Base-by-base conservation (phyloP, 2,329 filamentous ascomycete species). In the Aspergillus glaucus region DNA sequence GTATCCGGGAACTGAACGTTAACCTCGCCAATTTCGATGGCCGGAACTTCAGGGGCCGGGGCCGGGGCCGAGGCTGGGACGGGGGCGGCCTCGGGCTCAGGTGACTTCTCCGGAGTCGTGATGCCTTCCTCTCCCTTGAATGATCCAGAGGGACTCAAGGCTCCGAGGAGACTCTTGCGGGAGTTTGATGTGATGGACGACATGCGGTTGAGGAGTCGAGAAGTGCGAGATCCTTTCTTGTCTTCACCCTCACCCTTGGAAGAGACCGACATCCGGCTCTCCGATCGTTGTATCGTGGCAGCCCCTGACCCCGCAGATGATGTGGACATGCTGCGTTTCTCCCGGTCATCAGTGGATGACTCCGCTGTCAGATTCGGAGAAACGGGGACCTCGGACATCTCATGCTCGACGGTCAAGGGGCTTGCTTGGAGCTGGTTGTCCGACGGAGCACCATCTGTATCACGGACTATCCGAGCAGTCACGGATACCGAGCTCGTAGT, bases 1-100 rank as follows among this genome's bases (percentile, higher is more conserved):
- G 89, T 95, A 64, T 97, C 92, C 0, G 93, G 93, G 65, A 98
- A 96, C 66, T 98, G 93, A 9, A 97, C 88, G 61, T 98, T 97
- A 54, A 98, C 85, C 62, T 96, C 88, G 44, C 91, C 89, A 67
- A 95, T 79, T 53, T 86, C 84, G 3, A 88, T 77, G 22, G 85
- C 77, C 46, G 83, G 73, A 44, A 55, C 58, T 50, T 54, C 59
- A 39, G 47, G 53, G 42, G 34, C 50, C 36, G 39, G 48, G 43
- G 56, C 54, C 22, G 55, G 43, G 4, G 42, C 46, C 12, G 55
- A 46, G 51, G 66, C 57, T n/a, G 60, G 46, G 5, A 5, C 34
- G 5, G 34, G 7, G 7, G 15, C 9, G n/a, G 37, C 4, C 17
- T 8, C 37, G 15, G 37, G 37, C 8, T 40, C 37, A 17, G 37